Evolutionary conservation across 164 flowering plant species (phyloP).

Genomic region (Protea cynaroides): DNA sequence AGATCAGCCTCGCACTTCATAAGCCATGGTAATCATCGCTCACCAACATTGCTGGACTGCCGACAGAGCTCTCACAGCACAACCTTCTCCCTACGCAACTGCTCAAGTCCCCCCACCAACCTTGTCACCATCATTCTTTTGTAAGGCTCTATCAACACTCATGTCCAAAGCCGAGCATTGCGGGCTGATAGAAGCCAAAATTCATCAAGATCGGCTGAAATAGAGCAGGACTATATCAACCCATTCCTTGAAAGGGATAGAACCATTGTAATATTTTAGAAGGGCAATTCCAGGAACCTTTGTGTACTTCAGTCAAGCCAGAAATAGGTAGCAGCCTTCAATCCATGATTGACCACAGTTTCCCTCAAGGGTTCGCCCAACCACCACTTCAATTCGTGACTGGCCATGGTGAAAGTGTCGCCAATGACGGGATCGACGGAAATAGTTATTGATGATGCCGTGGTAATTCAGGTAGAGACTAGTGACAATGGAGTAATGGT

Average conservation of each 20-base stretch:
- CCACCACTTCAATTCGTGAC: conserved; percentile 96
- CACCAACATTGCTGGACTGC: no score
- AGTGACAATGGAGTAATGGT: conserved; percentile 89
- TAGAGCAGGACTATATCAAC: conserved; percentile 71
- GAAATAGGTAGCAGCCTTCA: conserved; percentile 79
- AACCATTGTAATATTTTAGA: conserved; percentile 40
- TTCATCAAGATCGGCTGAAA: no score
- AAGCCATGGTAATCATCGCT: no score
- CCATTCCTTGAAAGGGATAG: conserved; percentile 80
- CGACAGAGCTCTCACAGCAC: no score
- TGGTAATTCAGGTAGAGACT: conserved; percentile 85
- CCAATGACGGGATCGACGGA: conserved; percentile 63
- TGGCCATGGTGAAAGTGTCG: conserved; percentile 52
- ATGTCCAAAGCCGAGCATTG: no score
- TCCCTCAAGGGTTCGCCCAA: conserved; percentile 92
- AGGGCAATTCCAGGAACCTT: conserved; percentile 81
- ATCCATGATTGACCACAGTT: conserved; percentile 59
- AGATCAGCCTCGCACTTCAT: no score
- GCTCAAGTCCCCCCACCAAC: no score
- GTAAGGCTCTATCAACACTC: no score
- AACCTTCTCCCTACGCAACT: no score
- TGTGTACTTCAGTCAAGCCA: conserved; percentile 92
- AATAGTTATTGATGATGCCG: conserved; percentile 69
- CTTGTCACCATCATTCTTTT: no score
- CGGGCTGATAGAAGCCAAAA: no score